These are phyloP conservation scores for Didymella keratinophila DNA, from an alignment of 2,329 filamentous ascomycete genomes.

Conservation along the genomic window DNA sequence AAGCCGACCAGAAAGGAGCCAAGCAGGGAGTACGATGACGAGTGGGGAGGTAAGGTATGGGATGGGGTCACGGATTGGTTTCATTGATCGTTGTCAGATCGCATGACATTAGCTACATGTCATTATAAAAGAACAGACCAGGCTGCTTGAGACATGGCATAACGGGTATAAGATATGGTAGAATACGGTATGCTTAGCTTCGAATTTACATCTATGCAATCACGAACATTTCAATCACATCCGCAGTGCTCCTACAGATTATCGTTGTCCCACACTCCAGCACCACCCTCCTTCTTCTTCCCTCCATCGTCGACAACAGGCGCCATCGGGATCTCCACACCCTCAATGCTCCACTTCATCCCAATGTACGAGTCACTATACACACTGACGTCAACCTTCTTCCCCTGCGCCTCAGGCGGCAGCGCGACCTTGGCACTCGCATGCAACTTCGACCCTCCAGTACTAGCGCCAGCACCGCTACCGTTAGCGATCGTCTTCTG, in stretches of 20 bases:
- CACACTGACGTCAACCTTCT: slow-evolving; percentile 75
- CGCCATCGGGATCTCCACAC: slow-evolving; percentile 59
- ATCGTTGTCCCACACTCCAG: slow-evolving; percentile 18
- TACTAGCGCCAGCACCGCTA: slow-evolving; percentile 17
- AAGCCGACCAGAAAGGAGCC: not conserved
- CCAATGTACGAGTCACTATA: slow-evolving; percentile 89
- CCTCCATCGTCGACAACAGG: slow-evolving; percentile 40
- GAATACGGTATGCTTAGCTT: not conserved
- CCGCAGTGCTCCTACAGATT: not conserved
- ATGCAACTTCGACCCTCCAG: slow-evolving; percentile 53
- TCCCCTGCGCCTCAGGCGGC: slow-evolving; percentile 61
- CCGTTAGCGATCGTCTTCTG: slow-evolving; percentile 12
- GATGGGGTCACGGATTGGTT: slow-evolving; percentile 27
- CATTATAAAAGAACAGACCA: not conserved
- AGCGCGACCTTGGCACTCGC: slow-evolving; percentile 68
- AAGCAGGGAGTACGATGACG: not conserved
- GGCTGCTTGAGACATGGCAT: not conserved
- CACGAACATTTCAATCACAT: not conserved
- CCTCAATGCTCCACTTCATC: slow-evolving; percentile 67
- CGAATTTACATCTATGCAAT: no score
- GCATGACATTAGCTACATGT: not conserved
- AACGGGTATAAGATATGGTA: not conserved
- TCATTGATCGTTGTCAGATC: not conserved
- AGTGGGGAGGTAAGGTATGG: slow-evolving; percentile 18
- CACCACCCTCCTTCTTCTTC: slow-evolving; percentile 36